Conservation (phyloP, 2,329 filamentous ascomycete species). For the Penicillium paneum region DNA sequence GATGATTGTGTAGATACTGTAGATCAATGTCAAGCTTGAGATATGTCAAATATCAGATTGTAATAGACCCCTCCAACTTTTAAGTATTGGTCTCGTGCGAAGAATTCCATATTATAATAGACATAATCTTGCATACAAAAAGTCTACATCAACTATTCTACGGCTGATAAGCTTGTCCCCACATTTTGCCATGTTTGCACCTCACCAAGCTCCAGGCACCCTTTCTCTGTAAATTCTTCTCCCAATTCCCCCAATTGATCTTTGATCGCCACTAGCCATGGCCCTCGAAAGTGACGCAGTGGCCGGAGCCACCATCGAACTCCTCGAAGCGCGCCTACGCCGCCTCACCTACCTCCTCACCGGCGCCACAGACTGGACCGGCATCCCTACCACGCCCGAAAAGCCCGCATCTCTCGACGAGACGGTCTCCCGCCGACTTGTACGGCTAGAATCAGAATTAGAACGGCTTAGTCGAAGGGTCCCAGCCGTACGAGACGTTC, state of each 20-base stretch:
- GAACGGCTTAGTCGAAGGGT: slow-evolving; percentile 37
- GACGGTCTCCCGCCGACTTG: slow-evolving; percentile 41
- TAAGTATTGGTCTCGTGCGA: background rate
- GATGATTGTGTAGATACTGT: slow-evolving; percentile 9
- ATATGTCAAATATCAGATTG: no score
- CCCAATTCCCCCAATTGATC: background rate
- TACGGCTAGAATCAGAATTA: slow-evolving; percentile 38
- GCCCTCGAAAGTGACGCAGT: slow-evolving; percentile 34
- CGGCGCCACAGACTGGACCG: slow-evolving; percentile 42
- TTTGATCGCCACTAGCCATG: slow-evolving; percentile 22
- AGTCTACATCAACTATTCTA: background rate
- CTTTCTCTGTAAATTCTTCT: background rate
- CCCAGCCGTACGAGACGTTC: slow-evolving; percentile 41
- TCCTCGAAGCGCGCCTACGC: slow-evolving; percentile 45
- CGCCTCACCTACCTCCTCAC: slow-evolving; percentile 46
- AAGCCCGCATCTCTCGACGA: slow-evolving; percentile 38
- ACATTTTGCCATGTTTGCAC: slow-evolving; percentile 25
- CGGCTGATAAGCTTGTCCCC: slow-evolving; percentile 15
- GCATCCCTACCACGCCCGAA: slow-evolving; percentile 33
- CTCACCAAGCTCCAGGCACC: slow-evolving; percentile 6
- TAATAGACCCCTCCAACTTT: background rate
- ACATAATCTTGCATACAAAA: no score
- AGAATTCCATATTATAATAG: background rate
- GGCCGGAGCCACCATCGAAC: slow-evolving; percentile 41
- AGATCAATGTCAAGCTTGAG: background rate